Conservation (phyloP, 108 stramenopile genomes). For the Skeletonema tropicum region DNA sequence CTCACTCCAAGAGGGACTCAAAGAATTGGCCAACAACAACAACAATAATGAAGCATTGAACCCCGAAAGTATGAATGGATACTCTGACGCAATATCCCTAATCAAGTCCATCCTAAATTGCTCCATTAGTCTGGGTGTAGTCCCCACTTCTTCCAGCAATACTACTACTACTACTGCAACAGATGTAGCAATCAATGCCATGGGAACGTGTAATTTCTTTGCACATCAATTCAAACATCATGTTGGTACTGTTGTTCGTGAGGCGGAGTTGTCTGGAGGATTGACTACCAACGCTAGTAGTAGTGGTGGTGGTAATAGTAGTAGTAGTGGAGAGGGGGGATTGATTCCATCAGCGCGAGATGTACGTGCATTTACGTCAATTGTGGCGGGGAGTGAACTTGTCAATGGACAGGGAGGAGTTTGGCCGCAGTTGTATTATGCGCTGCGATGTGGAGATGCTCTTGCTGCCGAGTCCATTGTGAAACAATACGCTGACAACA, state of each 20-base stretch:
- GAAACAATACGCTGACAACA: not conserved
- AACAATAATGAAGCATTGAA: not conserved
- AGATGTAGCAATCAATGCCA: conserved; percentile 10
- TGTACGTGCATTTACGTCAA: conserved; percentile 24
- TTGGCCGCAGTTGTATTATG: conserved; percentile 41
- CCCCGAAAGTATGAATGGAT: conserved; percentile 23
- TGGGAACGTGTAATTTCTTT: conserved; percentile 35
- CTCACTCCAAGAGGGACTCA: conserved; percentile 25
- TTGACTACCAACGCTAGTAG: not conserved
- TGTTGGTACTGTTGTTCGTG: conserved; percentile 23
- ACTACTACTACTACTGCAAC: not conserved
- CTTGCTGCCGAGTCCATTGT: conserved; percentile 19
- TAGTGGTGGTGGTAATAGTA: not conserved
- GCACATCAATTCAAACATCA: conserved; percentile 36
- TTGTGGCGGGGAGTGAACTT: conserved; percentile 30
- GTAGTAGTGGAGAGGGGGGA: not conserved
- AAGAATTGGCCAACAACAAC: conserved; percentile 4
- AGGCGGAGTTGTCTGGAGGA: conserved; percentile 26
- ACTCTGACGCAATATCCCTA: conserved; percentile 26
- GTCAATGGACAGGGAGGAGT: conserved; percentile 28
- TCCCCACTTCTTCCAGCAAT: not conserved
- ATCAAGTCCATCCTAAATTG: conserved; percentile 28
- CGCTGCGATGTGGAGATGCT: conserved; percentile 19
- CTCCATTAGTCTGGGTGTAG: conserved; percentile 2
- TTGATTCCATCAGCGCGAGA: conserved; percentile 24